These are phyloP conservation scores for Lactarius hengduanensis DNA, from an alignment of 768 basidiomycete species.

Conservation along the genomic window DNA sequence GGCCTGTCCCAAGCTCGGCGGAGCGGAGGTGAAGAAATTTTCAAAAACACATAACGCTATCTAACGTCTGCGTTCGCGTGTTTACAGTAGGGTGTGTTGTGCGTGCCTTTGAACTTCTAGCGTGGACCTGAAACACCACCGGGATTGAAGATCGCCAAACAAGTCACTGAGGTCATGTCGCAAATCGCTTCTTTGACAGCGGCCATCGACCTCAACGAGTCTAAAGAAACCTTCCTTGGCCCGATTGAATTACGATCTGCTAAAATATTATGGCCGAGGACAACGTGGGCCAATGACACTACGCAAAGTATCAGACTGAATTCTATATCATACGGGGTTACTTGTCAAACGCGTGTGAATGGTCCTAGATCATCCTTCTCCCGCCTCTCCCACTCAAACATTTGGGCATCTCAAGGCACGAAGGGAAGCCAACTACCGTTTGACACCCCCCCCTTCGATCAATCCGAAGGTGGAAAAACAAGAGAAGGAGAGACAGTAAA, in stretches of 20 bases:
- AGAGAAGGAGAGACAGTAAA: neutral
- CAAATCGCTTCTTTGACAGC: slow-evolving; percentile 4
- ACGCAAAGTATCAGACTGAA: neutral
- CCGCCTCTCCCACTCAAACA: neutral
- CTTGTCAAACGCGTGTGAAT: slow-evolving; percentile 1
- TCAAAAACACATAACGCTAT: neutral
- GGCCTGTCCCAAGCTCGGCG: neutral
- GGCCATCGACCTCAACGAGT: neutral
- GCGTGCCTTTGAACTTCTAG: slow-evolving; percentile 15
- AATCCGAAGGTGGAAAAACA: neutral
- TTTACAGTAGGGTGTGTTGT: neutral
- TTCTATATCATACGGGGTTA: neutral
- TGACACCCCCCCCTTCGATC: neutral
- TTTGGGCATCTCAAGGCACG: neutral
- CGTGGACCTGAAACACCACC: slow-evolving; percentile 15
- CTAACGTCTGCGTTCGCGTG: neutral
- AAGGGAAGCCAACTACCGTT: neutral
- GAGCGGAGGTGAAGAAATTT: neutral
- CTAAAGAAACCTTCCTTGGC: slow-evolving; percentile 1
- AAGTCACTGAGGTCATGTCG: slow-evolving; percentile 1
- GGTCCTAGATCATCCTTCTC: neutral
- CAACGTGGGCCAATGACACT: neutral
- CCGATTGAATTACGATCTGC: slow-evolving; percentile 2
- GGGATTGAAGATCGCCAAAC: slow-evolving; percentile 3
- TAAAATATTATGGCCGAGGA: neutral